A percentile compares a stretch with the other conserved stretches of the same genome.
These are phyloP conservation scores for Telopea speciosissima DNA, from an alignment of 177 flowering plant genomes.

Conservation along the genomic window DNA sequence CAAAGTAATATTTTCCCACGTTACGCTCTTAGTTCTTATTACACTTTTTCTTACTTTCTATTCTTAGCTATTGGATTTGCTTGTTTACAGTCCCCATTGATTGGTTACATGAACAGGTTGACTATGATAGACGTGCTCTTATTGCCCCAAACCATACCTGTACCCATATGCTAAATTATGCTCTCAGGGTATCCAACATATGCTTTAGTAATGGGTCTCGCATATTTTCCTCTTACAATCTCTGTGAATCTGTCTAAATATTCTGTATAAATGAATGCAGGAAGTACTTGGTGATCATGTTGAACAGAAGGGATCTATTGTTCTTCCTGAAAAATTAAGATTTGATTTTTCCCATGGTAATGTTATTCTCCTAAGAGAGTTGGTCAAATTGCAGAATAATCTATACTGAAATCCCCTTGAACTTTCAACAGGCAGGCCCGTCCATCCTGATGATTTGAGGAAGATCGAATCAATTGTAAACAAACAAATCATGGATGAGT, in stretches of 20 bases:
- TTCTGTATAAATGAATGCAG: slow-evolving; percentile 34
- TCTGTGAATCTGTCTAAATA: background rate
- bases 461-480: slow-evolving; percentile 81
- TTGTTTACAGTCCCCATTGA: background rate
- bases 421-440: slow-evolving; percentile 62
- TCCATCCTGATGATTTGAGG: slow-evolving; percentile 62
- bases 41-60: background rate
- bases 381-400: background rate
- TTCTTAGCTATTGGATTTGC: background rate
- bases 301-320: slow-evolving; percentile 98
- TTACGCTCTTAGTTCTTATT: background rate
- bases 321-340: slow-evolving; percentile 93
- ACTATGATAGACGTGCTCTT: slow-evolving; percentile 74
- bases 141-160: slow-evolving; percentile 99
- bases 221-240: background rate
- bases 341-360: slow-evolving; percentile 98
- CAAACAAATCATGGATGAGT: slow-evolving; percentile 71
- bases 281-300: slow-evolving; percentile 94
- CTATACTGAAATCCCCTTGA: background rate
- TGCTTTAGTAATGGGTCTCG: background rate
- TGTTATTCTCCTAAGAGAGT: background rate
- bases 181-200: slow-evolving; percentile 59
- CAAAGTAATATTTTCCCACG: slow-evolving; percentile 42
- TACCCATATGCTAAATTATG: slow-evolving; percentile 96
- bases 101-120: slow-evolving; percentile 53